Conservation (phyloP, 352 stramenopile genomes). For the Globisporangium yorkense region DNA sequence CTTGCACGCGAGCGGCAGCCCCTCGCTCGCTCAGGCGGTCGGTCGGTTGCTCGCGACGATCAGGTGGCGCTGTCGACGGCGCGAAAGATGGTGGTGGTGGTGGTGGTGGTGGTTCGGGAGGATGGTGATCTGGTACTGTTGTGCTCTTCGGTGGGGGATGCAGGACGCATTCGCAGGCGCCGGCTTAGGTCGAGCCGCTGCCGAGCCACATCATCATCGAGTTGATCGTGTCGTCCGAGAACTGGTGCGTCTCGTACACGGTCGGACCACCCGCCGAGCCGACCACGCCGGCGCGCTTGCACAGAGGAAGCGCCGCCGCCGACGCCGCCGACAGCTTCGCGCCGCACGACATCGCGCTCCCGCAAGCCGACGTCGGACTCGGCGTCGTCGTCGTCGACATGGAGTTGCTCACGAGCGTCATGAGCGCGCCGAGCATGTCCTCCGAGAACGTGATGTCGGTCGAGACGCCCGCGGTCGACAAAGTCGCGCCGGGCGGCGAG, state of each 20-base stretch:
- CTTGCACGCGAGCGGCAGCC: too few species aligned
- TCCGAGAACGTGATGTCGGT: constrained; percentile 18
- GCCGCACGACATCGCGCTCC: neutral
- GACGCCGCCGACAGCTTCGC: neutral
- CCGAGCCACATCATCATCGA: constrained; percentile 31
- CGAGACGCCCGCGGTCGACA: neutral
- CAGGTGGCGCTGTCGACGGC: too few species aligned
- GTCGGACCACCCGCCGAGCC: neutral
- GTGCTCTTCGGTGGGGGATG: neutral
- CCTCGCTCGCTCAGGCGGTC: too few species aligned
- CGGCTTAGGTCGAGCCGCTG: constrained; percentile 3
- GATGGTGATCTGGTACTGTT: neutral
- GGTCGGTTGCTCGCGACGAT: too few species aligned
- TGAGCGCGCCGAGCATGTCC: constrained; percentile 26
- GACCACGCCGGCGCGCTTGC: neutral
- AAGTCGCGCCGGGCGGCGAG: constrained; percentile 5
- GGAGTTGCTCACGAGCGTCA: constrained; percentile 29
- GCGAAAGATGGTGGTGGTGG: too few species aligned
- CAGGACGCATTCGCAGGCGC: neutral
- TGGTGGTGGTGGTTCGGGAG: too few species aligned
- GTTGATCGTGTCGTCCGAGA: constrained; percentile 45
- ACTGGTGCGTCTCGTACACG: constrained; percentile 37
- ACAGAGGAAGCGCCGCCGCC: neutral
- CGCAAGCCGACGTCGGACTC: neutral
- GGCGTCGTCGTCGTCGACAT: constrained; percentile 19